These are phyloP conservation scores for Fraxinus sp. DNA, from an alignment of 305 asterid genomes.

Conservation along the genomic window DNA sequence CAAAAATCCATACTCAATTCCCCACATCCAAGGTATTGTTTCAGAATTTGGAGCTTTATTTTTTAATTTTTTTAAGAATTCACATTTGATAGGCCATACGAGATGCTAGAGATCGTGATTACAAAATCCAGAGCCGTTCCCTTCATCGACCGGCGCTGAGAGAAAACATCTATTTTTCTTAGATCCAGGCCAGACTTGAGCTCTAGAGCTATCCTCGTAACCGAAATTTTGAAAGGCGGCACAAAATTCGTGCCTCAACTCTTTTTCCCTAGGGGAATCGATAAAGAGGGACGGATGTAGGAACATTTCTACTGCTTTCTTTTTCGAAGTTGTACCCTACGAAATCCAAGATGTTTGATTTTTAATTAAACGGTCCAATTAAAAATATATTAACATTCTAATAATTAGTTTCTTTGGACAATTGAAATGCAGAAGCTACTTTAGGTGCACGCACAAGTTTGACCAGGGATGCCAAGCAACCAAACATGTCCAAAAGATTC, in stretches of 20 bases:
- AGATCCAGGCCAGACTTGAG: background rate
- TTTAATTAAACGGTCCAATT: no score
- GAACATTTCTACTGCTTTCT: no score
- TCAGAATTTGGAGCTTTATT: background rate
- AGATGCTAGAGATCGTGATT: background rate
- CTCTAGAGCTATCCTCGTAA: background rate
- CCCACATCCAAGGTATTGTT: slow-evolving; percentile 53
- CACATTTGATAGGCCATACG: no score
- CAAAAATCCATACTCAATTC: slow-evolving; percentile 57
- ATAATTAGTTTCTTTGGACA: background rate
- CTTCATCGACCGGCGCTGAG: background rate
- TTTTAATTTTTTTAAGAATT: no score
- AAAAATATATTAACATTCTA: background rate
- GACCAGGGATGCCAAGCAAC: slow-evolving; percentile 65
- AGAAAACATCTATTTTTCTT: background rate
- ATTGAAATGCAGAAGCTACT: slow-evolving; percentile 53
- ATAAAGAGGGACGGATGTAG: no score
- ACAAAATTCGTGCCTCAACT: background rate
- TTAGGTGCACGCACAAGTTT: slow-evolving; percentile 64
- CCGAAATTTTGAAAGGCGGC: background rate
- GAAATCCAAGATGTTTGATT: no score
- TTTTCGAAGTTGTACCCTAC: no score
- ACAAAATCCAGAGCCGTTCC: background rate
- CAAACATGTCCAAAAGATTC: slow-evolving; percentile 55
- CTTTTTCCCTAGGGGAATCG: background rate